Evolutionary conservation across 768 basidiomycete genomes (phyloP), one percentile per base, ranked within the genome.

Genomic region (Nidularia pulvinata): DNA sequence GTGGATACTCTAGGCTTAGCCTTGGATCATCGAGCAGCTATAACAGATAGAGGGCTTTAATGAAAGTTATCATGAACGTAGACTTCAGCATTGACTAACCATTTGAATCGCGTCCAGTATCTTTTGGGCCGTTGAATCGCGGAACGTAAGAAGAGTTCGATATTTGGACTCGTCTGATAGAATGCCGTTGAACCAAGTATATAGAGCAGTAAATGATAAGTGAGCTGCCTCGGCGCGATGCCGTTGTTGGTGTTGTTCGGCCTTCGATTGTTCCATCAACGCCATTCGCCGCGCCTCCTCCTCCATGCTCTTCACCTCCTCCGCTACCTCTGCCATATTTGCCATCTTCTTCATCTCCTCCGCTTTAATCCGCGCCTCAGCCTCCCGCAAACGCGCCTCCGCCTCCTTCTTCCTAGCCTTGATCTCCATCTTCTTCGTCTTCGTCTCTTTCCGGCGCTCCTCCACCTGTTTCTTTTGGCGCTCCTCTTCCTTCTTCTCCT

Each of bases 281-380:
- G 11, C 16, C 16, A 42, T 11, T 3, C 39, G 16, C 11, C 3
- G 39, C 39, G 11, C 39, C 39, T 11, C 39, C 39, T 11, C 11
- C 16, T 11, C 11, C 39, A 42, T 42, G 5, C 16, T 42, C 39
- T 16, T 11, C 16, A 4, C 16, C 39, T 4, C 71, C 71, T n/a
- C 64, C 54, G 52, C 72, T 78, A 49, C 73, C 73, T 45, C 78
- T 75, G 7, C 74, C 69, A 59, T 75, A 77, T 32, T 78, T 73
- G 54, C 80, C 77, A 49, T 75, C 70, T 22, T 77, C 75, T 42
- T 75, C 76, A 57, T 43, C n/a, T n/a, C n/a, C n/a, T n/a, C n/a
- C n/a, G n/a, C n/a, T n/a, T n/a, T n/a, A n/a, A n/a, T n/a, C n/a
- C n/a, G n/a, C n/a, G n/a, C n/a, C n/a, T n/a, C n/a, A n/a, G n/a